phyloP scores from a whole-genome alignment of 1,284 basidiomycete species.

The Cutaneotrichosporon dermatis region DNA sequence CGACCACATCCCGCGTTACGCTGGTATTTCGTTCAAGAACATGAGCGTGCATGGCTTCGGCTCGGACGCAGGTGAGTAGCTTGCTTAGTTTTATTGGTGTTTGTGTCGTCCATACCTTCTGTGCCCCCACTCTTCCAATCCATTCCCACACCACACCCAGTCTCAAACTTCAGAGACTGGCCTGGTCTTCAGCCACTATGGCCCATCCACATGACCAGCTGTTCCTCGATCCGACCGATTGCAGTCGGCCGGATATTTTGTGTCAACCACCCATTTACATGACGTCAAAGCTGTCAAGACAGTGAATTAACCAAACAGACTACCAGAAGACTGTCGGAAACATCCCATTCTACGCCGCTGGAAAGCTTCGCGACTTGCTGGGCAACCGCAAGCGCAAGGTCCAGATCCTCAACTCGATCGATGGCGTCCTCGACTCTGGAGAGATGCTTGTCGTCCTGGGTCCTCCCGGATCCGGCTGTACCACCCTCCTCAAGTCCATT shows the following conservation, averaged over 20 bases:
- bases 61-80: constrained; percentile 40
- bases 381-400: constrained; percentile 48
- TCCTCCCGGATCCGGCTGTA: constrained; percentile 62
- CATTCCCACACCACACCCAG: not conserved
- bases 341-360: constrained; percentile 43
- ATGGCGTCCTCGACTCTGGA: constrained; percentile 50
- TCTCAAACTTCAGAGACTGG: no score
- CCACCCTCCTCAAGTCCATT: constrained; percentile 56
- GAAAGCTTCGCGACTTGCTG: constrained; percentile 41
- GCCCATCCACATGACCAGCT: no score
- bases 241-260: no score
- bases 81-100: no score
- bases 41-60: constrained; percentile 53
- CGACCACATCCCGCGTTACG: constrained; percentile 42
- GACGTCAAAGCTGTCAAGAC: not conserved
- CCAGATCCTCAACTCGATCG: constrained; percentile 53
- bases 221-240: no score
- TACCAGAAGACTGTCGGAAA: constrained; percentile 54
- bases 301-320: constrained; percentile 25
- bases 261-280: not conserved
- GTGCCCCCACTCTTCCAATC: not conserved
- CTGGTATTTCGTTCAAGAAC: constrained; percentile 52
- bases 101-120: constrained; percentile 9
- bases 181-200: no score
- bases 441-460: constrained; percentile 58